Evolutionary conservation across 1,284 basidiomycete species (phyloP).

Genomic region (Vanrija sp.): DNA sequence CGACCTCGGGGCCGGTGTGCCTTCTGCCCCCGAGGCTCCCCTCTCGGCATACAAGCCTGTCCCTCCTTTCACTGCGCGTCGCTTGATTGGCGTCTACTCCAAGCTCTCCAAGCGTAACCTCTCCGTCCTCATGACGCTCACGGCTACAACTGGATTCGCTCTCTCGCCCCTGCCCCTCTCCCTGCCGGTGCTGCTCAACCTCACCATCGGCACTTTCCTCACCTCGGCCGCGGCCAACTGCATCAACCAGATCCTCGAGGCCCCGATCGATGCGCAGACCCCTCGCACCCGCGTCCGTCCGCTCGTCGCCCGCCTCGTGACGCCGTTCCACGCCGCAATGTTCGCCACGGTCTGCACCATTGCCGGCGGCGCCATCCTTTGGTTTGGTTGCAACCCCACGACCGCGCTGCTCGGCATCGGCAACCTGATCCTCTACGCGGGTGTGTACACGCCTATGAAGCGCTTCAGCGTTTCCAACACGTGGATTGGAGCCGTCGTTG

Average conservation of each 20-base stretch:
- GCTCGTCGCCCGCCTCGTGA: constrained; percentile 77
- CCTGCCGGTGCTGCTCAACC: constrained; percentile 75
- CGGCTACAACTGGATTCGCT: constrained; percentile 88
- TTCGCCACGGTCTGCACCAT: constrained; percentile 75
- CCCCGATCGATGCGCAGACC: constrained; percentile 97
- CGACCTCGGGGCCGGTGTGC: constrained; percentile 31
- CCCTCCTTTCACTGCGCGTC: constrained; percentile 55
- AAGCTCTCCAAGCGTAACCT: constrained; percentile 85
- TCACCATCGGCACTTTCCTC: constrained; percentile 82
- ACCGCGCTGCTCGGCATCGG: constrained; percentile 77
- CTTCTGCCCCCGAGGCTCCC: constrained; percentile 33
- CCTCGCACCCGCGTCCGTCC: constrained; percentile 82
- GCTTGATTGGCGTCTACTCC: constrained; percentile 65
- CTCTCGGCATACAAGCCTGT: constrained; percentile 45
- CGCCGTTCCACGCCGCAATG: constrained; percentile 73
- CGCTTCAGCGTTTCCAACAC: constrained; percentile 85
- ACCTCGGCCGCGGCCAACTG: constrained; percentile 92
- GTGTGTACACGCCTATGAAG: constrained; percentile 90
- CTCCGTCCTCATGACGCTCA: constrained; percentile 82
- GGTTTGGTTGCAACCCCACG: constrained; percentile 80
- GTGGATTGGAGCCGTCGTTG: constrained; percentile 91
- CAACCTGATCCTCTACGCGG: constrained; percentile 88
- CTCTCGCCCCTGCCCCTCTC: constrained; percentile 81
- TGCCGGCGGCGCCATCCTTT: constrained; percentile 72
- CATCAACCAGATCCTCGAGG: constrained; percentile 90